Conservation (phyloP, 2,329 filamentous ascomycete species). For the Neonectria neomacrospora region DNA sequence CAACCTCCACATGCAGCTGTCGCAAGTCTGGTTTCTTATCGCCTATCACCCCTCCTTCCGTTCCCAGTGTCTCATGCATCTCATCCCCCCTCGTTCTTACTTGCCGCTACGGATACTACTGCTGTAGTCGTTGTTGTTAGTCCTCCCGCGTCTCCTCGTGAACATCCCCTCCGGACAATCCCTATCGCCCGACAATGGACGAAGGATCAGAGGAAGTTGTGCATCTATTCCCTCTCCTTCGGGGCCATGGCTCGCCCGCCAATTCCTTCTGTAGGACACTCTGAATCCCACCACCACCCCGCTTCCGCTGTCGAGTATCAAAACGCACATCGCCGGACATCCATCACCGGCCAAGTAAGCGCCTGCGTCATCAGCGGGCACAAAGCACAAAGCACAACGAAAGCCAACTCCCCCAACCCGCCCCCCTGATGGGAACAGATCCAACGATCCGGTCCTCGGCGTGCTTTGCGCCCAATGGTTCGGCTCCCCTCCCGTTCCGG, state of each 20-base stretch:
- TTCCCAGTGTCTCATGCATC: conserved; percentile 9
- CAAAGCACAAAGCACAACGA: not conserved
- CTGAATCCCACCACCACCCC: conserved; percentile 5
- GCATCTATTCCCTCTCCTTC: not conserved
- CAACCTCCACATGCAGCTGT: conserved; percentile 1
- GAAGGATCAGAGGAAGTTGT: not conserved
- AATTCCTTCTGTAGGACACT: not conserved
- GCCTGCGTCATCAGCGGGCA: conserved; percentile 5
- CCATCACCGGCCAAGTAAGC: conserved; percentile 10
- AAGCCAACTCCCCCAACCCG: conserved; percentile 6
- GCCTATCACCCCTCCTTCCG: conserved; percentile 35
- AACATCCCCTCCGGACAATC: not conserved
- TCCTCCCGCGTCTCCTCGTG: conserved; percentile 9
- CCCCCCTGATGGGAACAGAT: not conserved
- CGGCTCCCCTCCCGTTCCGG: conserved; percentile 19
- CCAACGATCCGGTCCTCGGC: conserved; percentile 15
- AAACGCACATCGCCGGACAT: conserved; percentile 17
- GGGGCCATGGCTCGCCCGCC: not conserved
- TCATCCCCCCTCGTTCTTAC: conserved; percentile 9
- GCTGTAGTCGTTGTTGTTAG: not conserved
- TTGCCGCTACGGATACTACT: not conserved
- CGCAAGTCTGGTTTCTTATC: conserved; percentile 24
- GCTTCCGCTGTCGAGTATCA: conserved; percentile 2
- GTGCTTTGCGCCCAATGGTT: conserved; percentile 1
- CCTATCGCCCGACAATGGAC: not conserved